phyloP scores from a whole-genome alignment of 345 rosid genomes.

The Corchorus capsularis region DNA sequence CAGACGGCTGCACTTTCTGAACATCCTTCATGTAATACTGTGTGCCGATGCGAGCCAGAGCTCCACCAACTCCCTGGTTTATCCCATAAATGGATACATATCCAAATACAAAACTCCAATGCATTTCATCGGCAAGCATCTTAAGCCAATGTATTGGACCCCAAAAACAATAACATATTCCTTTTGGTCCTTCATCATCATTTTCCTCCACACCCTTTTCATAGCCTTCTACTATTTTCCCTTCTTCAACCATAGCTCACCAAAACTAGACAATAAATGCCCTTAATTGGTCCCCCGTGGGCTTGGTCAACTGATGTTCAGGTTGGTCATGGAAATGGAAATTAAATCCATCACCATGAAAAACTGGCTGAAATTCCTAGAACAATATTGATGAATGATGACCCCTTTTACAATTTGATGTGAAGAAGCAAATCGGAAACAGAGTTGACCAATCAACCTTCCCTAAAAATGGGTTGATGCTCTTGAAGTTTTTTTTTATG shows the following conservation, averaged over 20 bases:
- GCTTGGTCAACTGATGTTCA: neutral
- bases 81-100: slow-evolving; percentile 77
- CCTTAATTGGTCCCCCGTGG: neutral
- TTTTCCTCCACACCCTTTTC: slow-evolving; percentile 31
- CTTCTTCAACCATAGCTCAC: slow-evolving; percentile 49
- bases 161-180: slow-evolving; percentile 28
- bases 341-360: neutral
- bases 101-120: slow-evolving; percentile 92
- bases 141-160: slow-evolving; percentile 76
- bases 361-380: neutral
- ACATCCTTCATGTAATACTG: slow-evolving; percentile 99
- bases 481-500: neutral
- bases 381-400: neutral
- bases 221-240: slow-evolving; percentile 42
- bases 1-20: slow-evolving; percentile 94
- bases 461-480: slow-evolving; percentile 5
- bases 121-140: slow-evolving; percentile 81
- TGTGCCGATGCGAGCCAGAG: slow-evolving; percentile 68
- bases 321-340: neutral
- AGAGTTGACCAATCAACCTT: slow-evolving; percentile 9
- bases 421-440: slow-evolving; percentile 3
- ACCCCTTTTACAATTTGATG: neutral
- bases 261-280: neutral
- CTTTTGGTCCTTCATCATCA: slow-evolving; percentile 21
- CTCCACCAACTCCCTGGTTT: slow-evolving; percentile 93